A percentile compares a stretch with the other conserved stretches of the same genome.
Evolutionary conservation across 75 land plant species (phyloP).

Genomic region (Ceratopteris richardii): DNA sequence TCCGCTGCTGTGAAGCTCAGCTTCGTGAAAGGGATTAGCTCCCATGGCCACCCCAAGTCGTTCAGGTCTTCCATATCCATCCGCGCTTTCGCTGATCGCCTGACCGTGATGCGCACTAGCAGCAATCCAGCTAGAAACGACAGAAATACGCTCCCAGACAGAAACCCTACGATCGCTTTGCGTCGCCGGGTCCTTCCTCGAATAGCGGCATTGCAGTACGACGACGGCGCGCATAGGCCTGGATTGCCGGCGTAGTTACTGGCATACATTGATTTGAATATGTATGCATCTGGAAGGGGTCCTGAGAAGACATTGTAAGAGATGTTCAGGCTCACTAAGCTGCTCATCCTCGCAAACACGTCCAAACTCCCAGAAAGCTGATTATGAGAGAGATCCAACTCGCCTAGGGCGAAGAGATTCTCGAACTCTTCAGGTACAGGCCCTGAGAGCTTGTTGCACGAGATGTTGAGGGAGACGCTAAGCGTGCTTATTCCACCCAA

Average conservation of each 20-base stretch:
- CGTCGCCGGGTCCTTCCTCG: not conserved
- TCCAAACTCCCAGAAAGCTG: slow-evolving; percentile 24
- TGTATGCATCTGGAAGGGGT: slow-evolving; percentile 31
- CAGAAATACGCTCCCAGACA: too few relatives aligned
- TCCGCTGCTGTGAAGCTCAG: slow-evolving; percentile 62
- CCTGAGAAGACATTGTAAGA: slow-evolving; percentile 60
- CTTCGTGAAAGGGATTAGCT: slow-evolving; percentile 76
- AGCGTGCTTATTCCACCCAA: slow-evolving; percentile 28
- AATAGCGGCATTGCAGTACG: slow-evolving; percentile 24
- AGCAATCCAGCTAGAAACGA: too few relatives aligned
- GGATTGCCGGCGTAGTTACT: slow-evolving; percentile 56
- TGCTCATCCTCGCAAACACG: slow-evolving; percentile 40
- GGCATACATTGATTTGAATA: slow-evolving; percentile 41
- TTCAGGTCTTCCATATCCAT: slow-evolving; percentile 41
- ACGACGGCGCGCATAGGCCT: slow-evolving; percentile 59
- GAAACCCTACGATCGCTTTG: too few relatives aligned
- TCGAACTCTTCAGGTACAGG: slow-evolving; percentile 41
- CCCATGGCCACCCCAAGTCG: slow-evolving; percentile 60
- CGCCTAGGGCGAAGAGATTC: slow-evolving; percentile 12
- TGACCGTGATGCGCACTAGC: too few relatives aligned
- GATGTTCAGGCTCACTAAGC: slow-evolving; percentile 41
- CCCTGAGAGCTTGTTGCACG: slow-evolving; percentile 56
- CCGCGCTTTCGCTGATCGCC: slow-evolving; percentile 15
- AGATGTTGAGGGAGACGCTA: slow-evolving; percentile 42
- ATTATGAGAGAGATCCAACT: slow-evolving; percentile 40